phyloP scores from a whole-genome alignment of 108 stramenopile species.

The Aureococcus anophagefferens region DNA sequence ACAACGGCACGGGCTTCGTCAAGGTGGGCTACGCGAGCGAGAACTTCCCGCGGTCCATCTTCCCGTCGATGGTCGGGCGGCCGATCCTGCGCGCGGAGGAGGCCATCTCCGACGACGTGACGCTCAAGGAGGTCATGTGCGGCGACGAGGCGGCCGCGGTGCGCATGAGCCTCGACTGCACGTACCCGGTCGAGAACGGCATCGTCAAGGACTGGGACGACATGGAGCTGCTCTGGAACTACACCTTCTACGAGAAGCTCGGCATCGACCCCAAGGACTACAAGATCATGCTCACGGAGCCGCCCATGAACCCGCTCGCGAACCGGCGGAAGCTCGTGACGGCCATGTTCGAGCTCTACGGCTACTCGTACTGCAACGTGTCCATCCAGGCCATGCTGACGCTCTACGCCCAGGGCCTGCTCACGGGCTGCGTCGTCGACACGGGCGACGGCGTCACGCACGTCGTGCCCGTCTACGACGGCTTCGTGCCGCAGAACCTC shows the following conservation, averaged over 20 bases:
- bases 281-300: slow-evolving; percentile 42
- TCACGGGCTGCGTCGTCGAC: slow-evolving; percentile 45
- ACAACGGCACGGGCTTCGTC: slow-evolving; percentile 53
- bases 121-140: slow-evolving; percentile 55
- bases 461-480: slow-evolving; percentile 41
- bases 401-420: slow-evolving; percentile 39
- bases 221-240: slow-evolving; percentile 61
- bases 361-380: slow-evolving; percentile 26
- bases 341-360: slow-evolving; percentile 43
- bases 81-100: slow-evolving; percentile 60
- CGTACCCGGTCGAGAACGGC: slow-evolving; percentile 54
- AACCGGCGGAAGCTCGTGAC: slow-evolving; percentile 31
- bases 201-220: slow-evolving; percentile 62
- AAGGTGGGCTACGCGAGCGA: slow-evolving; percentile 56
- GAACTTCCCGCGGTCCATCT: slow-evolving; percentile 50
- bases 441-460: slow-evolving; percentile 50
- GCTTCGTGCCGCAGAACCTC: slow-evolving; percentile 37
- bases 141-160: slow-evolving; percentile 53
- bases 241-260: slow-evolving; percentile 45
- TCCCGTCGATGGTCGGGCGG: slow-evolving; percentile 54
- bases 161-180: slow-evolving; percentile 42
- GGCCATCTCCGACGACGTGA: slow-evolving; percentile 40
- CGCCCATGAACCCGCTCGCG: slow-evolving; percentile 33
- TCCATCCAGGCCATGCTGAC: slow-evolving; percentile 45
- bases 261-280: slow-evolving; percentile 35